Evolutionary conservation across 2,329 filamentous ascomycete species (phyloP), one percentile per base, ranked within the genome.

Genomic region (Scedosporium minutisporum): DNA sequence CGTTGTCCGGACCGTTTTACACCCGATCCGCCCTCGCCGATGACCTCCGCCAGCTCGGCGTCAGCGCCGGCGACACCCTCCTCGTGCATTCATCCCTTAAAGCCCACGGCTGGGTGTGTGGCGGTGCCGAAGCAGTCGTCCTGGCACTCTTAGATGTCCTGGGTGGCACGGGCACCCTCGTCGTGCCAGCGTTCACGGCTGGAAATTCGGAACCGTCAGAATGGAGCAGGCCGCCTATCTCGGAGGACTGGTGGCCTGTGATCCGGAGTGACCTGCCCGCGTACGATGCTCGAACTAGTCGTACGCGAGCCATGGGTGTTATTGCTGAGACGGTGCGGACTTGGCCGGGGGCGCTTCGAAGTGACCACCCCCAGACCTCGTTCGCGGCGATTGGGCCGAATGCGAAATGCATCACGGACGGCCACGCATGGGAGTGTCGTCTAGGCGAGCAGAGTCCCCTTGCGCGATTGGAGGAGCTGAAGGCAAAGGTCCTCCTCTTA

Each of bases 301-400:
- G 58, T 9, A 62, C 64, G 3, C 57, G 65, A 6, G 53, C 38
- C 2, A 63, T 67, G 51, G 66, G 66, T n/a, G 46, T 61, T 4
- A 57, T 66, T 21, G 42, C 65, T 1, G 66, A 67, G 57, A 63
- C 59, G 12, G 18, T 65, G 42, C 63, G 65, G 14, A 64, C 62
- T 18, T 67, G 65, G 65, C 66, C 65, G 3, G 65, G 65, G 2
- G 62, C 63, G 7, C 6, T 58, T 6, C 62, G 66, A 48, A 67
- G 65, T 38, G 65, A 12, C 1, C 66, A 68, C 33, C 66, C 66
- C 2, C 66, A 67, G 64, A 68, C 66, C 1, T 66, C 60, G 23
- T 64, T 62, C 29, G 65, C 65, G 12, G 65, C 64, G 12, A 4
- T 65, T 1, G 65, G 64, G 27, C 59, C 61, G 6, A 46, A 53